Evolutionary conservation across 176 grass and related monocot species (phyloP).

Genomic region (Oryza coarctata): DNA sequence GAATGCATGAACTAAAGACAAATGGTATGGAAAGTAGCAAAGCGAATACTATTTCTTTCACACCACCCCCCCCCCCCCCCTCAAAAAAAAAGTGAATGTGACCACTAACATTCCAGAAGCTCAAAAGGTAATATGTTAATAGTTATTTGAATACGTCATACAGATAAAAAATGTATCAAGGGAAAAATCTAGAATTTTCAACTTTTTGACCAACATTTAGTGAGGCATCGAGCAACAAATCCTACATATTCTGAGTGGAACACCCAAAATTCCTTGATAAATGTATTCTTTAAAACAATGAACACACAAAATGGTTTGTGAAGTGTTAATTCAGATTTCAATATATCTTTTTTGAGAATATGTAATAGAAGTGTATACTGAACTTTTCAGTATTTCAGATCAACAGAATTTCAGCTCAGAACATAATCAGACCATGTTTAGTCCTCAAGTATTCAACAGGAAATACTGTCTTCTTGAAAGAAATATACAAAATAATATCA

Average conservation of each 20-base stretch:
- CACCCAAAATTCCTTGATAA: background rate
- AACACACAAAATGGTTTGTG: background rate
- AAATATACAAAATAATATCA: no score
- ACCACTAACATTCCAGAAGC: background rate
- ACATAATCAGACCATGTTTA: background rate
- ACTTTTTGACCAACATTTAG: background rate
- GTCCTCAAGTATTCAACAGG: background rate
- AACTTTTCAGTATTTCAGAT: background rate
- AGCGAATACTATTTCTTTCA: background rate
- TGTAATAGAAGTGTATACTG: background rate
- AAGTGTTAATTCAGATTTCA: background rate
- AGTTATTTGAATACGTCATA: background rate
- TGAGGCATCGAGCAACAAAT: background rate
- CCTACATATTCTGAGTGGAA: background rate
- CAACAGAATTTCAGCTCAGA: background rate
- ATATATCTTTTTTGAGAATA: background rate
- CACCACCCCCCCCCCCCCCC: no score
- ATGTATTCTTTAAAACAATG: background rate
- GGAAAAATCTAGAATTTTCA: background rate
- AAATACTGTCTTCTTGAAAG: background rate
- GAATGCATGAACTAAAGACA: background rate
- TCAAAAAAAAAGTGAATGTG: background rate
- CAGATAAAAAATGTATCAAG: background rate
- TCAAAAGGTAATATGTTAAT: background rate
- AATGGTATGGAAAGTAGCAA: background rate